Percentiles rank a stretch among this genome's conserved stretches.
Evolutionary conservation across 2,329 filamentous ascomycete species (phyloP).

Genomic region (Sporothrix curviconia): DNA sequence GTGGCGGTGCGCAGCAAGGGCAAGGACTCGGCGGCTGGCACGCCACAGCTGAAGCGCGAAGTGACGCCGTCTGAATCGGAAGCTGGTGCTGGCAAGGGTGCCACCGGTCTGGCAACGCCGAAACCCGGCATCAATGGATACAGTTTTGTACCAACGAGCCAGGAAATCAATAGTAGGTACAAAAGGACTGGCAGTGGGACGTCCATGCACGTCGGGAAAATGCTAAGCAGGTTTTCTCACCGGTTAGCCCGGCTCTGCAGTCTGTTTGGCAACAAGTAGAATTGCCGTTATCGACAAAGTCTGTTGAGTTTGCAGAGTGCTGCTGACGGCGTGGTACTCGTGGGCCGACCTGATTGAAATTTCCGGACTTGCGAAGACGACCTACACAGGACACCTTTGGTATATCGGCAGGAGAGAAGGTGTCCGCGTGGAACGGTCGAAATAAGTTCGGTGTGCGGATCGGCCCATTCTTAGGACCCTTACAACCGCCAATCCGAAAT

Average conservation of each 20-base stretch:
- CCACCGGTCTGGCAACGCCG: background rate
- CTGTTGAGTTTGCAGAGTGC: conserved; percentile 46
- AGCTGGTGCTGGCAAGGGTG: background rate
- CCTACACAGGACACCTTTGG: no score
- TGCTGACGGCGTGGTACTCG: conserved; percentile 38
- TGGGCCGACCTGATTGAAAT: conserved; percentile 46
- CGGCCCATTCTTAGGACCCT: conserved; percentile 15
- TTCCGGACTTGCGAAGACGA: no score
- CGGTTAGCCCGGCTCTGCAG: conserved; percentile 20
- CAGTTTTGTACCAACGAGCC: no score
- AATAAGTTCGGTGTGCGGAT: conserved; percentile 45
- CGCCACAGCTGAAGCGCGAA: conserved; percentile 11
- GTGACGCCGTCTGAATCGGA: conserved; percentile 9
- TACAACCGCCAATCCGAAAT: no score
- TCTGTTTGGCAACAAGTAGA: conserved; percentile 28
- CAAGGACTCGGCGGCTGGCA: background rate
- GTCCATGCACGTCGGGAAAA: no score
- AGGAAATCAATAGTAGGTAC: no score
- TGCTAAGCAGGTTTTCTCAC: no score
- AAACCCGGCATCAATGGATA: background rate
- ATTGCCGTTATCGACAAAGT: conserved; percentile 46
- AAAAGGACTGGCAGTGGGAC: no score
- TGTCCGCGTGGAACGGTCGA: conserved; percentile 46
- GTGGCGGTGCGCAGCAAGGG: background rate
- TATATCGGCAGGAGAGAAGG: conserved; percentile 45